phyloP scores from a whole-genome alignment of 2,329 filamentous ascomycete genomes.

The Colletotrichum camelliae region DNA sequence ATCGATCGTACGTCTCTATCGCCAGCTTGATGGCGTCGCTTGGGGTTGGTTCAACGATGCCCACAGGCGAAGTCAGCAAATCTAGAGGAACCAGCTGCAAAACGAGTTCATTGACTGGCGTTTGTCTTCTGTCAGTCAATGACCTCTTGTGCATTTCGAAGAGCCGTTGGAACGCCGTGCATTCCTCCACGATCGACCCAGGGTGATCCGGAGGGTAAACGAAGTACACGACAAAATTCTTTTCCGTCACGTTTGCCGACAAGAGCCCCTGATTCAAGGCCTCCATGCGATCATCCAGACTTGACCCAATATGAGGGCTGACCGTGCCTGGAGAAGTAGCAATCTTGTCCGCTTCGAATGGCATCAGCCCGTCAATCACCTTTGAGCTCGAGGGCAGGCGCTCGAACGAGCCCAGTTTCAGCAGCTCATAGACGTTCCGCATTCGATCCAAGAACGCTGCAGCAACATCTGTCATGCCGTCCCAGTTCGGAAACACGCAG shows the following conservation, averaged over 20 bases:
- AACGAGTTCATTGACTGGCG: constrained; percentile 68
- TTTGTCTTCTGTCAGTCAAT: constrained; percentile 47
- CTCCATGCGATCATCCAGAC: constrained; percentile 53
- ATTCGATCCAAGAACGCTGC: constrained; percentile 71
- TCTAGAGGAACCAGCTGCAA: constrained; percentile 77
- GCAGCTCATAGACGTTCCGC: constrained; percentile 74
- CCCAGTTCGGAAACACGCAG: constrained; percentile 72
- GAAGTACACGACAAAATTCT: constrained; percentile 78
- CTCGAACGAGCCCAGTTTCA: constrained; percentile 73
- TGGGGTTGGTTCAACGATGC: constrained; percentile 66
- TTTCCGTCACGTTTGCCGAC: constrained; percentile 45
- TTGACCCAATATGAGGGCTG: constrained; percentile 28
- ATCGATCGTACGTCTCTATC: constrained; percentile 80
- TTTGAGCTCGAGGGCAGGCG: constrained; percentile 48
- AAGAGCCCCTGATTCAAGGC: constrained; percentile 52
- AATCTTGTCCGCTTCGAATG: constrained; percentile 54
- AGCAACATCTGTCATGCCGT: constrained; percentile 66
- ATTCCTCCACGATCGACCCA: constrained; percentile 71
- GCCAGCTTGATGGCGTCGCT: constrained; percentile 67
- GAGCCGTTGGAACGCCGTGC: constrained; percentile 74
- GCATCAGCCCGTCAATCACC: constrained; percentile 53
- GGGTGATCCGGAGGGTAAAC: constrained; percentile 71
- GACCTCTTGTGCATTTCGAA: constrained; percentile 67
- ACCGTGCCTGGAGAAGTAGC: constrained; percentile 13
- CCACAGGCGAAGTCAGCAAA: constrained; percentile 67